Base-by-base conservation (phyloP, 306 rosid genomes). In the Crataegus laevigata region DNA sequence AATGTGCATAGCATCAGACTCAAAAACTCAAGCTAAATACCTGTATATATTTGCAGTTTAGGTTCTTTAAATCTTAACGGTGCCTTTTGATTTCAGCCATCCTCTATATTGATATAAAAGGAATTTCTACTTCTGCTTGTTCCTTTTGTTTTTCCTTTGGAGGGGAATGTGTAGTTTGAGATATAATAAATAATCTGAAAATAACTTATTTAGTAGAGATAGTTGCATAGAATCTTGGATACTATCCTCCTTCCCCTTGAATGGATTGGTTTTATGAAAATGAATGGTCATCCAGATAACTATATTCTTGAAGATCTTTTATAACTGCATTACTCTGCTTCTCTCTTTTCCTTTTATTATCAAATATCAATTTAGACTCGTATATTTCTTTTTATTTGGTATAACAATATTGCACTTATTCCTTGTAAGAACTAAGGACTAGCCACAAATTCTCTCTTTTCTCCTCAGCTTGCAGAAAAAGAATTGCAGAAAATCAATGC, bases 401-500 rank as follows among this genome's bases (percentile, higher is more conserved):
- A 72, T 30, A 13, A 8, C 6, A 18, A 72, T 36, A 22, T 4
- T 36, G 24, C 17, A 42, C 3, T 57, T 55, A 10, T 55, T 36
- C 76, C 76, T 24, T 58, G 22, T 72, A 19, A 38, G 28, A 22
- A 28, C 11, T 14, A 30, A 54, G 32, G 47, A n/a, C 43, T 17
- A 28, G 40, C 26, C 28, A 8, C 32, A 34, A 51, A 38, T 65
- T 77, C 82, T 76, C 19, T 40, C 34, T 64, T 74, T 47, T 30
- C 6, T 24, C 36, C 57, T 63, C 80, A 90, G 96, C 87, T 90
- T 76, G 96, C 96, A 43, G 93, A 85, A 82, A 88, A 87, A 62
- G 96, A 90, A 81, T 54, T 90, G 85, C 84, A 63, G 84, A 88
- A 88, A 82, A 82, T 87, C 71, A 90, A 87, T 79, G 81, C 85